Base-by-base conservation (phyloP, 495 filamentous ascomycete species). In the Daldinia caldariorum region DNA sequence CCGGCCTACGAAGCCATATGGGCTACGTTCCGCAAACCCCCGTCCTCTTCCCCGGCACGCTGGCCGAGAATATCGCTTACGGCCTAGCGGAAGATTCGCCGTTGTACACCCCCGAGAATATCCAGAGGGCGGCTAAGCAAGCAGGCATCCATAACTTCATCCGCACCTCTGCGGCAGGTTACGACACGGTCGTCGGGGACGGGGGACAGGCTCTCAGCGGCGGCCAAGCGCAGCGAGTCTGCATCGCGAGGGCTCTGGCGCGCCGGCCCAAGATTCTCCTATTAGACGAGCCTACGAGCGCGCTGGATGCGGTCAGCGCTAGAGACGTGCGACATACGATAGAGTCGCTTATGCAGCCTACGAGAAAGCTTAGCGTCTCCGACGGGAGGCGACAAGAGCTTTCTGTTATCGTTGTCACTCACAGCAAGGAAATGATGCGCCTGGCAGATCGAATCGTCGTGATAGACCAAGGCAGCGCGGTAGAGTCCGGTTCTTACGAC, bases 211-310 rank as follows among this genome's bases (percentile, higher is more conserved):
- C 85, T 0, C 75, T 99, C 1, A 92, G 90, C 0, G 94, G 93
- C 2, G 95, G 95, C 0, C 95, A 99, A 71, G 88, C 89, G 2
- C 94, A 97, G 73, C 85, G 93, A 0, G 67, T 98, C 6, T 88
- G 89, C 4, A 94, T 98, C 60, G 93, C 94, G 2, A 81, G 95
- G 1, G 94, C 94, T 4, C 78, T 98, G 1, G 82, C 91, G 3
- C 81, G 92, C 0, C 78, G 83, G 18, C 93, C 93, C 0, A 82
- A 83, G 43, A 77, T 97, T 6, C 75, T 98, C 18, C 85, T 99
- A 0, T 77, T 98, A 12, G 95, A 99, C 66, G 95, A 98, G 77
- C 91, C 94, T 4, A 98, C 95, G 0, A 91, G 88, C 31, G 89
- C 88, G 35, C 78, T 99, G 12, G 95, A 99, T 74, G 83, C 82